Conservation (phyloP, 2,329 filamentous ascomycete genomes). For the Ascosphaera acerosa region DNA sequence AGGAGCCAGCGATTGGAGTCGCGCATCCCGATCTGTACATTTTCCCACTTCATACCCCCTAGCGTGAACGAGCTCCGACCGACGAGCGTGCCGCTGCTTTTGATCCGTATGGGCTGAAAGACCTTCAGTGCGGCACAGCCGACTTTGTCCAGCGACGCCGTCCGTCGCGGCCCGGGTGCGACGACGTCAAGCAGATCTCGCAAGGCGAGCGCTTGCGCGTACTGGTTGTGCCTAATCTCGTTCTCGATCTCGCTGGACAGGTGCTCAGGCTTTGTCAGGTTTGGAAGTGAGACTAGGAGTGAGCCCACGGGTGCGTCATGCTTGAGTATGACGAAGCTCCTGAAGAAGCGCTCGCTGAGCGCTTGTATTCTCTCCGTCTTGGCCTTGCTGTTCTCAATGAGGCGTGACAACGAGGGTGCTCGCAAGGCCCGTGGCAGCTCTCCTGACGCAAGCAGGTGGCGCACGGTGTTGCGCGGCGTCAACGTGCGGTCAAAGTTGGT, state of each 20-base stretch:
- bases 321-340: constrained; percentile 10
- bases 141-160: constrained; percentile 20
- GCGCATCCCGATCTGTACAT: constrained; percentile 7
- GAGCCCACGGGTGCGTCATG: constrained; percentile 14
- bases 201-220: constrained; percentile 21
- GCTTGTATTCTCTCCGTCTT: constrained; percentile 23
- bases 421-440: constrained; percentile 44
- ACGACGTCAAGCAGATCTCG: constrained; percentile 25
- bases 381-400: constrained; percentile 29
- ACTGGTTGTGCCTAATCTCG: constrained; percentile 2
- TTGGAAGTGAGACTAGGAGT: constrained; percentile 10
- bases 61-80: constrained; percentile 17
- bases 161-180: constrained; percentile 18
- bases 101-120: constrained; percentile 12
- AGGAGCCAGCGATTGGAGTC: constrained; percentile 14
- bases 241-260: background rate
- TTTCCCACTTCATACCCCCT: constrained; percentile 24
- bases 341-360: constrained; percentile 30
- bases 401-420: constrained; percentile 33
- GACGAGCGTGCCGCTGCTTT: constrained; percentile 3
- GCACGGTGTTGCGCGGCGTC: constrained; percentile 58
- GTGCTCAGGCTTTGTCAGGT: constrained; percentile 3
- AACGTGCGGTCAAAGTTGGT: constrained; percentile 59
- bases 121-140: constrained; percentile 16
- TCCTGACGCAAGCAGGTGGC: constrained; percentile 34